phyloP scores from a whole-genome alignment of 169 alveolate genomes.

The Cytauxzoon felis region DNA sequence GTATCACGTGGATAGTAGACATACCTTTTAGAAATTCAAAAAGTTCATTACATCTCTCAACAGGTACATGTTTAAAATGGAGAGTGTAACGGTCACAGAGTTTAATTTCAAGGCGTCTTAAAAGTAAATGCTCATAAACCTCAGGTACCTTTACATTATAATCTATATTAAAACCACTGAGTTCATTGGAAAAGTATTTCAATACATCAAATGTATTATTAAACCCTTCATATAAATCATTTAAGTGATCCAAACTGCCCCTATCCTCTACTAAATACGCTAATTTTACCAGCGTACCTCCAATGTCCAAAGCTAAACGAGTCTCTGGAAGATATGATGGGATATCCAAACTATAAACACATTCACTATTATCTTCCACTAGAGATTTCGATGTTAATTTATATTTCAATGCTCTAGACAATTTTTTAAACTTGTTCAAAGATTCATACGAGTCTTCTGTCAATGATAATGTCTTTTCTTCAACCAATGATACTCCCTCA shows the following conservation, averaged over 20 bases:
- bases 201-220: too few relatives aligned
- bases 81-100: neutral
- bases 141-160: neutral
- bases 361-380: too few relatives aligned
- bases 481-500: too few relatives aligned
- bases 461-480: too few relatives aligned
- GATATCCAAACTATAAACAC: too few relatives aligned
- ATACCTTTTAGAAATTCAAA: constrained; percentile 7
- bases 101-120: constrained; percentile 1
- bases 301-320: constrained; percentile 57
- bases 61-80: constrained; percentile 14
- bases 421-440: too few relatives aligned
- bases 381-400: too few relatives aligned
- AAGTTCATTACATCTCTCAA: constrained; percentile 10
- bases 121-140: neutral
- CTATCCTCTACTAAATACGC: neutral
- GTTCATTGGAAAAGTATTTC: neutral
- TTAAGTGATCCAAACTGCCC: neutral
- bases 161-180: neutral
- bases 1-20: neutral
- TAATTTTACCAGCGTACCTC: constrained; percentile 49
- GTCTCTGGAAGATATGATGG: too few relatives aligned
- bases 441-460: too few relatives aligned
- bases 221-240: constrained; percentile 4
- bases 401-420: too few relatives aligned